These are phyloP conservation scores for Zygosaccharomyces siamensis DNA, from an alignment of 805 yeast species.

Conservation along the genomic window DNA sequence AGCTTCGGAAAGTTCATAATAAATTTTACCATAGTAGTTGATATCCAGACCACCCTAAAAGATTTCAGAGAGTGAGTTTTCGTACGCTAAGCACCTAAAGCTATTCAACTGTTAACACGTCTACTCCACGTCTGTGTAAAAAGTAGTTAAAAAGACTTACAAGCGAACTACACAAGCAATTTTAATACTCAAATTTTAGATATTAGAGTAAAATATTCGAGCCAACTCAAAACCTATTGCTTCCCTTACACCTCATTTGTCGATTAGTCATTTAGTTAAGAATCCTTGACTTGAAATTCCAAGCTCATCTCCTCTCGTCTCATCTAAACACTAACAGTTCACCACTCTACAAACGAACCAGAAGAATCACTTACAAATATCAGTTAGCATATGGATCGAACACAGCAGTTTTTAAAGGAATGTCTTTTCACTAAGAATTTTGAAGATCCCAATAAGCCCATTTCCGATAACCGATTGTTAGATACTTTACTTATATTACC, in stretches of 20 bases:
- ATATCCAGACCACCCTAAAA: background rate
- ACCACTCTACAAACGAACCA: no score
- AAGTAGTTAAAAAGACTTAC: background rate
- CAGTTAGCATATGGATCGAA: conserved; percentile 24
- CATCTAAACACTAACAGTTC: no score
- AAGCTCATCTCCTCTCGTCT: conserved; percentile 1
- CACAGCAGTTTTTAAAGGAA: conserved; percentile 30
- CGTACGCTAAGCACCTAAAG: background rate
- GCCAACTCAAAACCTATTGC: background rate
- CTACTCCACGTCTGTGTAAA: no score
- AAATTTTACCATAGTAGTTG: background rate
- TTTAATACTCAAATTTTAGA: background rate
- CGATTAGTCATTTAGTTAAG: background rate
- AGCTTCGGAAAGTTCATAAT: background rate
- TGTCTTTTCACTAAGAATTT: conserved; percentile 28
- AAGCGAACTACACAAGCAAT: background rate
- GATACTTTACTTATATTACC: conserved; percentile 33
- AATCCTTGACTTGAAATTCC: background rate
- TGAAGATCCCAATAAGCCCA: conserved; percentile 29
- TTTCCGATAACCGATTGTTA: conserved; percentile 32
- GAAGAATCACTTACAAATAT: background rate
- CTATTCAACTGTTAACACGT: no score
- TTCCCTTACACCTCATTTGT: background rate
- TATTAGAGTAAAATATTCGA: no score
- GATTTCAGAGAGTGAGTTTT: background rate